These are phyloP conservation scores for Mortierella sp. DNA, from an alignment of 371 early-diverging fungal species.

Conservation along the genomic window DNA sequence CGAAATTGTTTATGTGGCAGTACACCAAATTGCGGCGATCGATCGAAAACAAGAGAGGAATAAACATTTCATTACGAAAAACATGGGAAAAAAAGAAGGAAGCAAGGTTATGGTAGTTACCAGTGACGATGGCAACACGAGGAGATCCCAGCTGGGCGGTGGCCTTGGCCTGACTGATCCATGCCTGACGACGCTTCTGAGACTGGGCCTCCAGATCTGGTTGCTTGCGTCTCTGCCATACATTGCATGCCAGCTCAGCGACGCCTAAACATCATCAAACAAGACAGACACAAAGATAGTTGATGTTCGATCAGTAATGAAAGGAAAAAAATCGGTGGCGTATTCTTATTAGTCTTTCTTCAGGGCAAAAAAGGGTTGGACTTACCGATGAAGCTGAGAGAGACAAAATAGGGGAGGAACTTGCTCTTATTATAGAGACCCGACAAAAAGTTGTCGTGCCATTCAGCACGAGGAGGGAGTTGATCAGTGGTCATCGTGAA, in stretches of 20 bases:
- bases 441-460: conserved; percentile 15
- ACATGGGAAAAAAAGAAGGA: too few species aligned
- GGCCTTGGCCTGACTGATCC: conserved; percentile 16
- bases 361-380: neutral
- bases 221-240: conserved; percentile 14
- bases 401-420: neutral
- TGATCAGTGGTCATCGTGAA: neutral
- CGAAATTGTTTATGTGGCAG: neutral
- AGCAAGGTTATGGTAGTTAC: neutral
- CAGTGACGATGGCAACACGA: conserved; percentile 26
- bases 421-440: neutral
- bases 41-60: neutral
- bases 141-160: neutral
- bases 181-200: conserved; percentile 10
- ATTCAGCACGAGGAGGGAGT: conserved; percentile 19
- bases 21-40: neutral
- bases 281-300: neutral
- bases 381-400: conserved; percentile 6
- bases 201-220: conserved; percentile 1
- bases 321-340: neutral
- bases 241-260: neutral
- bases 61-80: neutral
- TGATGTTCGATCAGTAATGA: neutral
- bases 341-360: neutral
- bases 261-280: neutral